Base-by-base conservation (phyloP, 176 grass and related monocot genomes). In the Oropetium thomaeum region DNA sequence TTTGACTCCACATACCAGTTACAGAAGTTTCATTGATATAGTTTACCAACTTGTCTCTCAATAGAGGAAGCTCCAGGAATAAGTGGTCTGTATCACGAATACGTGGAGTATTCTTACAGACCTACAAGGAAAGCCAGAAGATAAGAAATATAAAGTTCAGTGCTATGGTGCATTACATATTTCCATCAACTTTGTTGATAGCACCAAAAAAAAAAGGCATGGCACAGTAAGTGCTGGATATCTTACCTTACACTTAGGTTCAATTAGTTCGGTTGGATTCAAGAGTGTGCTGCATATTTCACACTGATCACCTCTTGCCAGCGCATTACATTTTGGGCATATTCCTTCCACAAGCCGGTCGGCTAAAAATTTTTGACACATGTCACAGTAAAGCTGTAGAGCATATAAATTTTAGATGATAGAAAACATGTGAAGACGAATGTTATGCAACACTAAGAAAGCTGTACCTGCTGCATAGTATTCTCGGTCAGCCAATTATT, bases 401-500 rank as follows among this genome's bases (percentile, higher is more conserved):
- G 40, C 12, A 58, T 37, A 61, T 26, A 52, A 51, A 51, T 31
- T 57, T 42, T 35, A 19, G 33, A 41, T 78, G 19, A 40, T 9
- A 85, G 37, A 82, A 27, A 81, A 52, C 52, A 82, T 25, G 35
- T 0, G 2, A 53, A 33, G 55, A 79, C 45, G 7, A 31, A 59
- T 51, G 59, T 32, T 39, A n/a, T 55, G 67, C 31, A 28, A 16
- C 29, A 40, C 19, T 42, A 59, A 66, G 22, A 64, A 70, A 65
- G 60, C 16, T 78, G 47, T 84, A 99, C 89, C 83, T 99, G 91
- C 54, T 99, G 91, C 89, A 99, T 99, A 3, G 89, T 99, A 65
- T 95, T 99, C 63, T 99, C 91, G 30, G 96, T 82, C 38, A 99
- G 89, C 91, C 96, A 99, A 20, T 90, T 92, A 49, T 95, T 99